Evolutionary conservation across 176 grass and related monocot genomes (phyloP).

Genomic region (Carex parvula): DNA sequence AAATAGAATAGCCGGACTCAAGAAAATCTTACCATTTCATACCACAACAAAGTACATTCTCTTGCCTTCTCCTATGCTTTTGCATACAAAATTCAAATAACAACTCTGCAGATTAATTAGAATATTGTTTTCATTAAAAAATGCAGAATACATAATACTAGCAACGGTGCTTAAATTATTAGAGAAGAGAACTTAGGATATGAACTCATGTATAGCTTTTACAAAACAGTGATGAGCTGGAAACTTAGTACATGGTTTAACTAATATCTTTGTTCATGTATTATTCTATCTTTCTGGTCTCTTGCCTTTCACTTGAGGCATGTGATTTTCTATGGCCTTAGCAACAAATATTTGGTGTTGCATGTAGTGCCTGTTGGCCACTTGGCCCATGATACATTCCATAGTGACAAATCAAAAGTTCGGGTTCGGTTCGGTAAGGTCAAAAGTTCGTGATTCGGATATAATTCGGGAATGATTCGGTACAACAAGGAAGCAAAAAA

Average conservation of each 20-base stretch:
- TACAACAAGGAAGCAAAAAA: too few species aligned
- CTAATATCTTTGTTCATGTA: constrained; percentile 9
- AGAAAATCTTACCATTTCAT: neutral
- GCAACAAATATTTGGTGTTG: neutral
- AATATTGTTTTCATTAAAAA: constrained; percentile 1
- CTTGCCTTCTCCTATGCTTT: constrained; percentile 1
- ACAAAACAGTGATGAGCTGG: constrained; percentile 14
- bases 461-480: too few species aligned
- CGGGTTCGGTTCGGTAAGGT: too few species aligned
- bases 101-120: neutral
- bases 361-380: neutral
- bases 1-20: too few species aligned
- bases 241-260: constrained; percentile 17
- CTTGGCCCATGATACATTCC: neutral
- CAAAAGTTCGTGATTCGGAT: too few species aligned
- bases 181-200: constrained; percentile 21
- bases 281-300: constrained; percentile 6
- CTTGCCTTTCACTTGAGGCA: neutral
- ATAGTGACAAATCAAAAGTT: too few species aligned
- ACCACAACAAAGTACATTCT: neutral
- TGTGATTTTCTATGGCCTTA: neutral
- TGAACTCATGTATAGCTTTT: constrained; percentile 16
- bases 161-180: neutral
- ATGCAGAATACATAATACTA: neutral
- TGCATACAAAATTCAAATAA: constrained; percentile 3